Evolutionary conservation across 805 yeast genomes (phyloP).

Genomic region (Jamesozyma hellenica): DNA sequence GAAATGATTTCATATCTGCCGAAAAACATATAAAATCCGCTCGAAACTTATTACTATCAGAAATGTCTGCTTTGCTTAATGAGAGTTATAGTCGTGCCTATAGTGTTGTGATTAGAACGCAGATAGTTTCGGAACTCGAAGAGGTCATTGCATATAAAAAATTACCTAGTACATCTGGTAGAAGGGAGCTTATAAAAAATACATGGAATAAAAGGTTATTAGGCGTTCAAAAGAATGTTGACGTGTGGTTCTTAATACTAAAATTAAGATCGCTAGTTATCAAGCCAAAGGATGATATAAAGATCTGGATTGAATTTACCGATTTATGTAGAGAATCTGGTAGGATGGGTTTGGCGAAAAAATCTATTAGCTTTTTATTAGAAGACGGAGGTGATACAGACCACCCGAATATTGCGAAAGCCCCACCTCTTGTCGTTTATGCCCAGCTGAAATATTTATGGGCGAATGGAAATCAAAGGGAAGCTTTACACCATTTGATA

Average conservation of each 20-base stretch:
- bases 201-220: conserved; percentile 90
- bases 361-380: conserved; percentile 68
- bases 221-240: conserved; percentile 95
- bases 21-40: conserved; percentile 70
- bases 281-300: conserved; percentile 92
- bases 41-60: conserved; percentile 82
- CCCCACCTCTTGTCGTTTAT: conserved; percentile 94
- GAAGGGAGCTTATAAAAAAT: conserved; percentile 64
- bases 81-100: conserved; percentile 96
- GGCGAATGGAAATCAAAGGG: conserved; percentile 84
- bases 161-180: conserved; percentile 73
- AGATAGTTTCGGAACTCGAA: conserved; percentile 93
- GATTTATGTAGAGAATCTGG: conserved; percentile 92
- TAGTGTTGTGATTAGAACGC: conserved; percentile 92
- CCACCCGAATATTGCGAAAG: conserved; percentile 50
- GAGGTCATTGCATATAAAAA: conserved; percentile 86
- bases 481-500: conserved; percentile 75
- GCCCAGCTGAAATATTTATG: conserved; percentile 95
- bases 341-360: conserved; percentile 83
- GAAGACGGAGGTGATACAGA: conserved; percentile 58
- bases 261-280: conserved; percentile 89
- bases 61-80: conserved; percentile 85
- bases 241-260: conserved; percentile 95
- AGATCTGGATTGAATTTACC: conserved; percentile 96
- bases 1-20: conserved; percentile 79